phyloP scores from a whole-genome alignment of 331 rosid species.

The Dryas integrifolia region DNA sequence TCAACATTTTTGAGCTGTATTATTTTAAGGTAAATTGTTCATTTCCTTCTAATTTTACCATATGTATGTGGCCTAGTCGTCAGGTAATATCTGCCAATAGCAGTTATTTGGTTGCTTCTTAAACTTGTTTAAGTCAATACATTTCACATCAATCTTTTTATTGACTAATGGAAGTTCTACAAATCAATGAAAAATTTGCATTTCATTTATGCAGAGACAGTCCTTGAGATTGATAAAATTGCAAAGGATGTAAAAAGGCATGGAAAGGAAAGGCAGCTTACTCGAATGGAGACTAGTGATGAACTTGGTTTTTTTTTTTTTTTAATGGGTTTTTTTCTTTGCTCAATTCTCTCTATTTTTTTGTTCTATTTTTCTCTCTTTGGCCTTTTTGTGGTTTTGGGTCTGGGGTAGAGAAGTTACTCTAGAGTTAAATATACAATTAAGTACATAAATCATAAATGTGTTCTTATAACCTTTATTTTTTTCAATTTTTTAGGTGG shows the following conservation, averaged over 20 bases:
- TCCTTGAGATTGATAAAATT: slow-evolving; percentile 31
- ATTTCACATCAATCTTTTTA: neutral
- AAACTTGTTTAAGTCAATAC: too few species aligned
- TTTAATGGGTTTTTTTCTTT: slow-evolving; percentile 24
- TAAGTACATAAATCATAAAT: slow-evolving; percentile 41
- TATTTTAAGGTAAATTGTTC: too few species aligned
- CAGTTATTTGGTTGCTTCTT: too few species aligned
- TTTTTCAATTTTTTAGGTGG: slow-evolving; percentile 37
- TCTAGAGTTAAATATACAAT: slow-evolving; percentile 33
- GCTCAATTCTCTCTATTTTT: neutral
- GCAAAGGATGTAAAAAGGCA: slow-evolving; percentile 42
- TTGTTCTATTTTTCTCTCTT: slow-evolving; percentile 17
- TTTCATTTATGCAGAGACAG: slow-evolving; percentile 49
- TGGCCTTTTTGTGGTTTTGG: slow-evolving; percentile 35
- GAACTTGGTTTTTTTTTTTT: slow-evolving; percentile 34
- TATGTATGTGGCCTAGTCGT: too few species aligned
- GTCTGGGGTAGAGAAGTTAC: slow-evolving; percentile 33
- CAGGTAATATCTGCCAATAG: too few species aligned
- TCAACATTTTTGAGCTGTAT: neutral
- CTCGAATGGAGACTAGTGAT: slow-evolving; percentile 32
- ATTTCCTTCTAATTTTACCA: too few species aligned
- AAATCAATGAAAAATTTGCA: neutral
- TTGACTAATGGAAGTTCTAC: slow-evolving; percentile 6
- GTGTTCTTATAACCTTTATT: slow-evolving; percentile 32
- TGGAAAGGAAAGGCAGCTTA: slow-evolving; percentile 41